Evolutionary conservation across 257 asterid species (phyloP).

Genomic region (Solanum peruvianum): DNA sequence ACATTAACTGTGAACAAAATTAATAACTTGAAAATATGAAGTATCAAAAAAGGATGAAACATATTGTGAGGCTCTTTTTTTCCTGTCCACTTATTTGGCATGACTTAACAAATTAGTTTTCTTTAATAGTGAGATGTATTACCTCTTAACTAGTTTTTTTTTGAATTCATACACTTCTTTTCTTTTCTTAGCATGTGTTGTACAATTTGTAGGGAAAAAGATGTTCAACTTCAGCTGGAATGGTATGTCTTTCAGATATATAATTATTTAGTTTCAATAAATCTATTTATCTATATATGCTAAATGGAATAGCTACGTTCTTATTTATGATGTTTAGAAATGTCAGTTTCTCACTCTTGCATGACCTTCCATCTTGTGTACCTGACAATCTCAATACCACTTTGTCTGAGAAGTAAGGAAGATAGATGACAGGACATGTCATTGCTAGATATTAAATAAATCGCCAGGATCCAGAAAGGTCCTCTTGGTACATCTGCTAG

Average conservation of each 20-base stretch:
- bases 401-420: not conserved
- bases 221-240: constrained; percentile 79
- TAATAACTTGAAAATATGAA: not conserved
- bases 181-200: not conserved
- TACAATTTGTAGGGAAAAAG: constrained; percentile 51
- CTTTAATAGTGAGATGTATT: not conserved
- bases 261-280: not conserved
- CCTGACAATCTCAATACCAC: not conserved
- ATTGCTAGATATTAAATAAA: not conserved
- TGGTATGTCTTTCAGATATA: constrained; percentile 34
- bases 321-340: not conserved
- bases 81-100: not conserved
- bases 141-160: not conserved
- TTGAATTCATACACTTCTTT: not conserved
- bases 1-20: not conserved
- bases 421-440: not conserved
- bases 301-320: not conserved
- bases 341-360: not conserved
- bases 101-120: not conserved
- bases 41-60: not conserved
- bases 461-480: not conserved
- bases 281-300: not conserved
- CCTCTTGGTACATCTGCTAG: not conserved
- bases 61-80: not conserved
- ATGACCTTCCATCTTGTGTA: not conserved